Evolutionary conservation across 2,329 filamentous ascomycete genomes (phyloP).

Genomic region (Aspergillus japonicus): DNA sequence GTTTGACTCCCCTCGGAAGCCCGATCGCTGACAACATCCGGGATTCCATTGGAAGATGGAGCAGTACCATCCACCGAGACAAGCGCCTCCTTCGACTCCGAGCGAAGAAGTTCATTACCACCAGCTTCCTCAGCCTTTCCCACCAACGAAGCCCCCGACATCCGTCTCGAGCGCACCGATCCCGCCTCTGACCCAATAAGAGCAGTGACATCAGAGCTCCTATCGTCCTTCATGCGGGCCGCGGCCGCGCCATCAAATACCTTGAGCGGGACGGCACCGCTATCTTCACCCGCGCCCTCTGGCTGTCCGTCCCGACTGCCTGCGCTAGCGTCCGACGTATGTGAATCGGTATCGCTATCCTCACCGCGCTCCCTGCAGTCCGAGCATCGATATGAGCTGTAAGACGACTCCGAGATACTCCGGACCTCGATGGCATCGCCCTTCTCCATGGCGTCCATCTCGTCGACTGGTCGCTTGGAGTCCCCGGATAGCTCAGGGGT

Average conservation of each 20-base stretch:
- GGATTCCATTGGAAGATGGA: conserved; percentile 27
- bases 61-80: conserved; percentile 20
- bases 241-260: conserved; percentile 20
- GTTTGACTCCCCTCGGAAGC: conserved; percentile 20
- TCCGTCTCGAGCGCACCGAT: conserved; percentile 30
- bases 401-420: conserved; percentile 21
- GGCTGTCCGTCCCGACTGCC: conserved; percentile 5
- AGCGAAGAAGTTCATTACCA: conserved; percentile 11
- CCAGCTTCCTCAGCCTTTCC: conserved; percentile 27
- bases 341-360: conserved; percentile 15
- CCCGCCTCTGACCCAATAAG: conserved; percentile 39
- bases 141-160: conserved; percentile 30
- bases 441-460: conserved; percentile 21
- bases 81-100: conserved; percentile 40
- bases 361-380: conserved; percentile 19
- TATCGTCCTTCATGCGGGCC: conserved; percentile 45
- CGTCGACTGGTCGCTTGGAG: conserved; percentile 11
- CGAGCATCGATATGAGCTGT: conserved; percentile 21
- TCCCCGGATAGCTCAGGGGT: conserved; percentile 28
- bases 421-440: conserved; percentile 24
- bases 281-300: neutral
- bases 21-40: conserved; percentile 25
- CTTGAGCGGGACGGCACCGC: conserved; percentile 17
- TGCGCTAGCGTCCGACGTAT: conserved; percentile 7
- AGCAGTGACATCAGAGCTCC: conserved; percentile 68